A percentile compares a stretch with the other conserved stretches of the same genome.
Evolutionary conservation across 768 basidiomycete species (phyloP).

Genomic region (Mycena haematopus): DNA sequence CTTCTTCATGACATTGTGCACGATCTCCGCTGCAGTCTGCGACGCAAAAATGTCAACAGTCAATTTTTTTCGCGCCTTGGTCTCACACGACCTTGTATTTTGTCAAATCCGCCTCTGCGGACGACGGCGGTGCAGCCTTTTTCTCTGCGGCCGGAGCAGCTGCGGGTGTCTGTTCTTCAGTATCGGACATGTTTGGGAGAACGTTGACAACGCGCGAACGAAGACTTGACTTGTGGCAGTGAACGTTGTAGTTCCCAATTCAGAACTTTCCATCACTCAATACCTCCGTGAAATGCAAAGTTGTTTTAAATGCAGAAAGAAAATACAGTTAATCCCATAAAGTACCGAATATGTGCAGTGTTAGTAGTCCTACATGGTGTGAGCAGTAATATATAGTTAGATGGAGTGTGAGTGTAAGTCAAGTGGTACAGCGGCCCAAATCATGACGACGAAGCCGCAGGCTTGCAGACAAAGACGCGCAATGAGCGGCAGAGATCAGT

Average conservation of each 20-base stretch:
- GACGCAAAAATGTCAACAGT: constrained; percentile 13
- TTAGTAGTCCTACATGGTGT: constrained; percentile 18
- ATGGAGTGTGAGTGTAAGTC: not conserved
- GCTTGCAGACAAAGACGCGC: constrained; percentile 63
- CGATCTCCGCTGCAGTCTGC: constrained; percentile 91
- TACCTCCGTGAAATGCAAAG: not conserved
- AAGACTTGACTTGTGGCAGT: not conserved
- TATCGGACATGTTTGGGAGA: constrained; percentile 61
- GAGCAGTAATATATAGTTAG: constrained; percentile 25
- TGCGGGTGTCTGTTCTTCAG: constrained; percentile 54
- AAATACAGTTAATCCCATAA: constrained; percentile 25
- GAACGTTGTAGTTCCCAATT: constrained; percentile 6
- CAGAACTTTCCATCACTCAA: not conserved
- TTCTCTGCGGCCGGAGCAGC: constrained; percentile 50
- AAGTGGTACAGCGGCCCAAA: not conserved
- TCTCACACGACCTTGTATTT: constrained; percentile 77
- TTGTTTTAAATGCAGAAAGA: not conserved
- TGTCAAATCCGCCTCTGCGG: constrained; percentile 77
- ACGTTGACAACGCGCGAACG: constrained; percentile 18
- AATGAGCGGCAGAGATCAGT: constrained; percentile 52
- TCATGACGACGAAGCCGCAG: constrained; percentile 12
- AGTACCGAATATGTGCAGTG: constrained; percentile 22
- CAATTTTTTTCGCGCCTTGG: constrained; percentile 32
- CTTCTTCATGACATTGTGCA: constrained; percentile 83
- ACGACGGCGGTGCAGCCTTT: constrained; percentile 51